Evolutionary conservation across 352 stramenopile species (phyloP).

Genomic region (Peronospora farinosa): DNA sequence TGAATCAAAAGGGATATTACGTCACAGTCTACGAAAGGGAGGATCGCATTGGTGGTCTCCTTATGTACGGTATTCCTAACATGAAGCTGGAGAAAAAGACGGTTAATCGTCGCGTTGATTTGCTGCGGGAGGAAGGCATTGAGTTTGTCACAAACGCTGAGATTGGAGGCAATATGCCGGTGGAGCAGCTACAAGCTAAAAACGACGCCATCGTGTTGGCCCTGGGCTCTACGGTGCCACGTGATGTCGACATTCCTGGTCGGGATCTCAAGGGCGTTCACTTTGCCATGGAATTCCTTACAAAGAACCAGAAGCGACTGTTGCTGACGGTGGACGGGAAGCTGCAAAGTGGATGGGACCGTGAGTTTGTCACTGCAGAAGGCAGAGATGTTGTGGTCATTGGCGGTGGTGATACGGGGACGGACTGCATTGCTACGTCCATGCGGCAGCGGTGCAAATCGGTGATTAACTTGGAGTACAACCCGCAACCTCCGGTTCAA

Average conservation of each 20-base stretch:
- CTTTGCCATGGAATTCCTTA: constrained; percentile 97
- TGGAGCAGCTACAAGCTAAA: constrained; percentile 53
- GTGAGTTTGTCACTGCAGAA: constrained; percentile 92
- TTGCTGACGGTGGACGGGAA: constrained; percentile 93
- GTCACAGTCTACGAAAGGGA: constrained; percentile 96
- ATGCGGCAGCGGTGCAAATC: constrained; percentile 96
- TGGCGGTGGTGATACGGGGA: constrained; percentile 94
- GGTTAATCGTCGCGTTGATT: constrained; percentile 91
- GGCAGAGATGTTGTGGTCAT: constrained; percentile 98
- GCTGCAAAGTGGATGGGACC: constrained; percentile 93
- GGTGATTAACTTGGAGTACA: constrained; percentile 95
- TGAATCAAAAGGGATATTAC: constrained; percentile 97
- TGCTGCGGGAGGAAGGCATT: constrained; percentile 94
- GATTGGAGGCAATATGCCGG: constrained; percentile 86
- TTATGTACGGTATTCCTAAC: constrained; percentile 99
- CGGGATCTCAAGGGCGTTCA: constrained; percentile 92
- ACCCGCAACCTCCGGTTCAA: constrained; percentile 86
- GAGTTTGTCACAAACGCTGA: constrained; percentile 95
- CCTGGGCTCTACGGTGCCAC: constrained; percentile 92
- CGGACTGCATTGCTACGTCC: constrained; percentile 97
- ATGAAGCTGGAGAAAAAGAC: constrained; percentile 99
- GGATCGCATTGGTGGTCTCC: constrained; percentile 91
- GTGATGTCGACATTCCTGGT: constrained; percentile 86
- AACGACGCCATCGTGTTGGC: constrained; percentile 93
- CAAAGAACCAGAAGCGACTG: constrained; percentile 96